phyloP scores from a whole-genome alignment of 2,329 filamentous ascomycete genomes.

The Incumbomyces delicatus region DNA sequence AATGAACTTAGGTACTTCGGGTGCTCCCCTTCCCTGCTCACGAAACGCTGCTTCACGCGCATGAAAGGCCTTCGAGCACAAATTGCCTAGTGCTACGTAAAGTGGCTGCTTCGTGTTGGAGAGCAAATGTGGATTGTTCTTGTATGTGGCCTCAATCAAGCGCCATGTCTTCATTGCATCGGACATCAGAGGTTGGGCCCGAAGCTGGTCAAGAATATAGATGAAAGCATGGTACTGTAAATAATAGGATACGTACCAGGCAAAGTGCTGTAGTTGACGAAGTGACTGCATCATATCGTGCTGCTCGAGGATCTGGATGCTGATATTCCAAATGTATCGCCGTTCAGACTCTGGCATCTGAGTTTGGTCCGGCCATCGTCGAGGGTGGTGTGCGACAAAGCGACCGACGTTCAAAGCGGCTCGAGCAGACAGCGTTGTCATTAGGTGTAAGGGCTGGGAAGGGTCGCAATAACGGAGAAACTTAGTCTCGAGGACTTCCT shows the following conservation, averaged over 20 bases:
- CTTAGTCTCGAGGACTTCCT: conserved; percentile 24
- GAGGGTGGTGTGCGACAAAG: conserved; percentile 23
- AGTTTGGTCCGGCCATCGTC: conserved; percentile 25
- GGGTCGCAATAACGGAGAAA: conserved; percentile 29
- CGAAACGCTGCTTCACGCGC: conserved; percentile 15
- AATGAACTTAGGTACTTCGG: conserved; percentile 16
- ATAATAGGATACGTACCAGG: conserved; percentile 26
- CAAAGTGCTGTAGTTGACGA: conserved; percentile 24
- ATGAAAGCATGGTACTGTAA: conserved; percentile 29
- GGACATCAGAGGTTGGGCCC: conserved; percentile 23
- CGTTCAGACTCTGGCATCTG: conserved; percentile 23
- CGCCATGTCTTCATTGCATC: conserved; percentile 28
- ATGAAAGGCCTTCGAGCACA: conserved; percentile 26
- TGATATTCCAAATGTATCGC: conserved; percentile 23
- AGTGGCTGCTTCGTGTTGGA: conserved; percentile 23
- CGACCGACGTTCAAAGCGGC: conserved; percentile 16
- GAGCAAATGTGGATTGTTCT: conserved; percentile 24
- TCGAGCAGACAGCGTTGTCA: conserved; percentile 22
- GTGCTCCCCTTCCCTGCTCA: conserved; percentile 4
- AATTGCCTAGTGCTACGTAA: conserved; percentile 24
- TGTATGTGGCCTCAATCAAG: conserved; percentile 27
- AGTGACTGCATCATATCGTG: conserved; percentile 27
- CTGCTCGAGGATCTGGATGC: conserved; percentile 25
- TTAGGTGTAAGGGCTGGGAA: conserved; percentile 29
- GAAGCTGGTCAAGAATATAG: conserved; percentile 28